A percentile compares a stretch with the other conserved stretches of the same genome.
These are phyloP conservation scores for Neoboletus subvelutipes DNA, from an alignment of 768 basidiomycete species.

Conservation along the genomic window DNA sequence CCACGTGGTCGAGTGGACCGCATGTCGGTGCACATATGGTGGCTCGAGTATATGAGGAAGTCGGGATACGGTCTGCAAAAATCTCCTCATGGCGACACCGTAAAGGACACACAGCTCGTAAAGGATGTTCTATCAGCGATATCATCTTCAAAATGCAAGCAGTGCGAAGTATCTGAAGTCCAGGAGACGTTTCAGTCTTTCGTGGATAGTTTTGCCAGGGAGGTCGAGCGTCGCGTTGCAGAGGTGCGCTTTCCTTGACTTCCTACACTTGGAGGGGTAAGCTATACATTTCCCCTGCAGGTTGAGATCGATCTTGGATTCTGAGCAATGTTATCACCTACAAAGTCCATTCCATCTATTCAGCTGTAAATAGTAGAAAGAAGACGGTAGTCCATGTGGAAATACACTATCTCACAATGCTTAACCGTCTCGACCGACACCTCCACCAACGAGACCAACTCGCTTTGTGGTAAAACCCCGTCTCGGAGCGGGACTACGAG, in stretches of 20 bases:
- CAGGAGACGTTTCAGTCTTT: constrained; percentile 10
- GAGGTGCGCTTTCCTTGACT: background rate
- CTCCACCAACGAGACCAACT: constrained; percentile 32
- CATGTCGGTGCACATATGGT: constrained; percentile 11
- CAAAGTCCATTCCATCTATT: background rate
- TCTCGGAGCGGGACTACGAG: constrained; percentile 35
- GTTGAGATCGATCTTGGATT: constrained; percentile 12
- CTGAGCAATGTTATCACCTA: background rate
- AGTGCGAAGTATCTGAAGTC: background rate
- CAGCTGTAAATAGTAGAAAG: constrained; percentile 13
- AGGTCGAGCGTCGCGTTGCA: constrained; percentile 6
- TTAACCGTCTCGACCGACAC: constrained; percentile 22
- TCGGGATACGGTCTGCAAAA: constrained; percentile 4
- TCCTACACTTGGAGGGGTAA: background rate
- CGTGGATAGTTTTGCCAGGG: constrained; percentile 8
- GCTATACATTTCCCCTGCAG: background rate
- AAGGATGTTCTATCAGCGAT: background rate
- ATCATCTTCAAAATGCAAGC: constrained; percentile 2
- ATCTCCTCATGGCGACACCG: background rate
- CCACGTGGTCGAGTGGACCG: background rate
- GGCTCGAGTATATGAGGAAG: constrained; percentile 16
- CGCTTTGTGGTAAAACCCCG: constrained; percentile 44
- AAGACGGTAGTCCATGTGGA: background rate
- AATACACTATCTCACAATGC: constrained; percentile 11
- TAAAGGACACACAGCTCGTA: constrained; percentile 6